Evolutionary conservation across 1,284 basidiomycete species (phyloP), one percentile per base, ranked within the genome.

Genomic region (Cutaneotrichosporon sp.): DNA sequence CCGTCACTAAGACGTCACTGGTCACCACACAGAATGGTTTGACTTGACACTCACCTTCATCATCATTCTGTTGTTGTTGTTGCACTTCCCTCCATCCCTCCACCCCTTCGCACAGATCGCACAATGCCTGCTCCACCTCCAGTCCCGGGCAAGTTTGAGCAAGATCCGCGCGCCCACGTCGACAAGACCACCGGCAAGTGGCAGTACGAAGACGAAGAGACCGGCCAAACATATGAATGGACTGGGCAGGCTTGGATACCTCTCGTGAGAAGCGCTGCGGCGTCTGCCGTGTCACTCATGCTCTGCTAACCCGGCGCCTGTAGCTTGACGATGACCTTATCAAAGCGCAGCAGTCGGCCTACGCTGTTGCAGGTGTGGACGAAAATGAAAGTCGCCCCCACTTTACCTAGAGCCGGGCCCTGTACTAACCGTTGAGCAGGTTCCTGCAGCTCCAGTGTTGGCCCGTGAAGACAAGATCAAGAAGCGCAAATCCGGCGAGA

Each of bases 271-370:
- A 11, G 51, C 27, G 25, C 47, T 29, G 25, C 47, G 24, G 38
- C 27, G 27, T 50, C 14, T 29, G 25, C 27, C 25, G 18, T 50
- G 25, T 16, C 47, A 50, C 27, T 52, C n/a, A 34, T 52, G 33
- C 9, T 14, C 20, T 36, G 45, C 49, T 49, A n/a, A 38, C n/a
- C 27, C n/a, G 24, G 16, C 18, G 43, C 6, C 45, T 31, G 47
- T 49, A 87, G 91, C 81, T 92, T 36, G 90, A 92, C 69, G 91
- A 94, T 65, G 89, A 91, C 64, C 82, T 89, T 24, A 74, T 94
- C 64, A 87, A 87, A 72, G 87, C 87, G 38, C 94, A 97, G 75
- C 95, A 97, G 80, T 91, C 91, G 4, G 92, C 92, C 2, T 97
- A 97, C 79, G 89, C 92, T 3, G 83, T 97, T 2, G 84, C 83